Evolutionary conservation across 2,329 filamentous ascomycete species (phyloP).

Genomic region (Colletotrichum lindemuthianum): DNA sequence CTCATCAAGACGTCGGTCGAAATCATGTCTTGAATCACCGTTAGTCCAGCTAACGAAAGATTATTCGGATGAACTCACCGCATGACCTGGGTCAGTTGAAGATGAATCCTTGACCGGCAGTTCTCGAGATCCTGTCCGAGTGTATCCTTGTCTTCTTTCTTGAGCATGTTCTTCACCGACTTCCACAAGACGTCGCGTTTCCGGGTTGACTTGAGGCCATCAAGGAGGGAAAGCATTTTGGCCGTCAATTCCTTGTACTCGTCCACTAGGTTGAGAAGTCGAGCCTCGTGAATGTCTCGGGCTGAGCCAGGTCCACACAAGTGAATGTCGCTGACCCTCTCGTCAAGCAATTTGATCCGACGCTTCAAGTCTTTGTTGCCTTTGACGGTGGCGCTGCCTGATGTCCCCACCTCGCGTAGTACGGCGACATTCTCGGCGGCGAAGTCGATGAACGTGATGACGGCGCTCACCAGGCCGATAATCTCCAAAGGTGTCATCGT

Average conservation of each 20-base stretch:
- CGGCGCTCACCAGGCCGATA: constrained; percentile 10
- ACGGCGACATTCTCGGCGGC: constrained; percentile 9
- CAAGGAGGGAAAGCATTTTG: neutral
- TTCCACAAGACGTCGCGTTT: neutral
- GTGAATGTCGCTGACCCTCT: neutral
- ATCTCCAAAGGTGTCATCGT: constrained; percentile 3
- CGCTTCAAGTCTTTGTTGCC: constrained; percentile 1
- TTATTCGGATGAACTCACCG: neutral
- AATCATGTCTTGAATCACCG: neutral
- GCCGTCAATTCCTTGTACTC: neutral
- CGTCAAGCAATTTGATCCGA: neutral
- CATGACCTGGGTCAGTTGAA: neutral
- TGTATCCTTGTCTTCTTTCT: neutral
- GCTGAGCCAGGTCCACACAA: fast-evolving
- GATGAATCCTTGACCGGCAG: neutral
- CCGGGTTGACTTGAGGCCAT: neutral
- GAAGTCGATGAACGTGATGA: constrained; percentile 18
- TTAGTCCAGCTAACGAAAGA: neutral
- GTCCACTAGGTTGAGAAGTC: neutral
- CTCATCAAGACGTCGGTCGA: neutral
- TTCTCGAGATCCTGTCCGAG: neutral
- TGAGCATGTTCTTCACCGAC: neutral
- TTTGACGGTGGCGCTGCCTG: neutral
- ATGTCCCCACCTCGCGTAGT: neutral
- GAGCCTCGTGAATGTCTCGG: neutral